phyloP scores from a whole-genome alignment of 306 rosid species.

The Rubus idaeus region DNA sequence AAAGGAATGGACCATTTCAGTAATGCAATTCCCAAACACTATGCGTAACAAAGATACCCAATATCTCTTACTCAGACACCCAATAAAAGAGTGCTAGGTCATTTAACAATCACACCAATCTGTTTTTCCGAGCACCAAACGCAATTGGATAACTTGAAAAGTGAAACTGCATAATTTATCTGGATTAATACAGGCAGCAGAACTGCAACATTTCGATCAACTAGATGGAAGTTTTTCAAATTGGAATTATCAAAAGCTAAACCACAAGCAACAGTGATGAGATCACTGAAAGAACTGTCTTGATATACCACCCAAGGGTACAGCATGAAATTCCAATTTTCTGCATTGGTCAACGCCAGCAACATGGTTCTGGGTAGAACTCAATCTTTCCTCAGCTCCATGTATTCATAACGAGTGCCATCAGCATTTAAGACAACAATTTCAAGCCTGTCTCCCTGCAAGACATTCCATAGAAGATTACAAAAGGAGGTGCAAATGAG shows the following conservation, averaged over 20 bases:
- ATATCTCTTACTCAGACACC: not conserved
- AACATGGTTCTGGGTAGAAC: conserved; percentile 12
- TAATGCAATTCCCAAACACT: not conserved
- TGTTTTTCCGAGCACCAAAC: not conserved
- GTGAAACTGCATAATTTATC: not conserved
- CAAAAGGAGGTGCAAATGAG: not conserved
- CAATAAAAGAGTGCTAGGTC: not conserved
- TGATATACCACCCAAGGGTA: conserved; percentile 10
- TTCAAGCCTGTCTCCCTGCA: conserved; percentile 85
- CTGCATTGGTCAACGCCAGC: conserved; percentile 21
- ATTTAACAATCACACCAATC: not conserved
- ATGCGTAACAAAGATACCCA: not conserved
- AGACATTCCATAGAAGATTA: conserved; percentile 22
- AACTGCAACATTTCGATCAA: not conserved
- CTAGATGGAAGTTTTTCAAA: conserved; percentile 4
- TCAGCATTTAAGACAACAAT: conserved; percentile 60
- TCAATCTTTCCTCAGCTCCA: conserved; percentile 84
- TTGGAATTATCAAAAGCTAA: conserved; percentile 17
- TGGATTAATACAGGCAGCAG: conserved; percentile 19
- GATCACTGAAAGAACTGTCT: conserved; percentile 9
- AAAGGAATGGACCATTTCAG: not conserved
- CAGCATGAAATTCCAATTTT: conserved; percentile 31
- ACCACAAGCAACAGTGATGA: conserved; percentile 18
- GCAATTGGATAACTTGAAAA: not conserved
- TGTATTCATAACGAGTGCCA: conserved; percentile 59